Base-by-base conservation (phyloP, 2,329 filamentous ascomycete genomes). In the Sporothrix globosa region DNA sequence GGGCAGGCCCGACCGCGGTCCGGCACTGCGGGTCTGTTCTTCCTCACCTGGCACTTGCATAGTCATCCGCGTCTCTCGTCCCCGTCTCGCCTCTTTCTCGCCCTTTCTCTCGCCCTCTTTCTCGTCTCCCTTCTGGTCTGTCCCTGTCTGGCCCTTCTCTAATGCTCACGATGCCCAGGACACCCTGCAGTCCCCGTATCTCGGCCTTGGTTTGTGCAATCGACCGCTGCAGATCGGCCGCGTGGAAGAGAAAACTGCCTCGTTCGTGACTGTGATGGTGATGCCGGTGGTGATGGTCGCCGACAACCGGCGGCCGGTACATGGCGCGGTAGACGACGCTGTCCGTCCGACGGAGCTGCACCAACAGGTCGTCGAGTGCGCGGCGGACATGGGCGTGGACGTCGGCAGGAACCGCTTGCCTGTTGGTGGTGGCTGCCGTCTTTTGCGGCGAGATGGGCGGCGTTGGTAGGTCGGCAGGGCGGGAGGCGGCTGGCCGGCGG, bases 261-360 rank as follows among this genome's bases (percentile, higher is more conserved):
- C 56, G 46, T 1, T 24, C 41, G 7, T 13, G 9, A 13, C 41
- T 6, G n/a, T 27, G 14, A 19, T 39, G 52, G 39, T 50, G 24
- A 11, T 39, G 63, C 7, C 24, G 46, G 27, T 67, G 50, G 24
- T 67, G 61, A 11, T 50, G 21, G 14, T 58, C n/a, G 4, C 44
- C 44, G 14, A 50, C 48, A 3, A 69, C 48, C 14, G 34, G 4
- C 4, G 56, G 69, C 27, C 58, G 70, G 66, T 69, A 60, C 27
- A 69, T n/a, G 14, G 60, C 39, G 3, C 67, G 70, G 50, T 69
- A 69, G 14, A 71, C 58, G n/a, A 52, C 21, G 27, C 67, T 61
- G 60, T 73, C 72, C 1, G 70, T 70, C 9, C 46, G 53, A 13
- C 60, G 70, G 10, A 73, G 66, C 50, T 69, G 70, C 14, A 44